Evolutionary conservation across 2,329 filamentous ascomycete genomes (phyloP).

Genomic region (Pseudomassariella vexata): DNA sequence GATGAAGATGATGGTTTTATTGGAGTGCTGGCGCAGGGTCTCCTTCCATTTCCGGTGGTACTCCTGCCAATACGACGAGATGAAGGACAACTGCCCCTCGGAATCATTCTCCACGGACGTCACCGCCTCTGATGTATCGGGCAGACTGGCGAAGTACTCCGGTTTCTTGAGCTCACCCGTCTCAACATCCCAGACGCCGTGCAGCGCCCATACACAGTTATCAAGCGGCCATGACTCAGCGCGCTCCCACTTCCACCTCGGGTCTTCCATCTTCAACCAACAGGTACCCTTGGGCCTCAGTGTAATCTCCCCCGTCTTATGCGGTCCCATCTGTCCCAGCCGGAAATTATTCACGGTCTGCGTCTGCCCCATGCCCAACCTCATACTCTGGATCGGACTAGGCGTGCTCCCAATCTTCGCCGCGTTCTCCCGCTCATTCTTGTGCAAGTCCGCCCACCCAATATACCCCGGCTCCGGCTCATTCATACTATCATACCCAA

Average conservation of each 20-base stretch:
- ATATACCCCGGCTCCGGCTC: conserved; percentile 17
- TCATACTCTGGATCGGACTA: conserved; percentile 15
- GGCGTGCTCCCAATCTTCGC: conserved; percentile 16
- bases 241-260: conserved; percentile 13
- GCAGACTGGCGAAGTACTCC: conserved; percentile 13
- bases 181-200: conserved; percentile 14
- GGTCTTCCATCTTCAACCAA: conserved; percentile 15
- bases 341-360: conserved; percentile 14
- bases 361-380: conserved; percentile 12
- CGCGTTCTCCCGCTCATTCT: conserved; percentile 12
- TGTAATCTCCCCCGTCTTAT: conserved; percentile 11
- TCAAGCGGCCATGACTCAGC: conserved; percentile 12
- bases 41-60: conserved; percentile 12
- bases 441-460: conserved; percentile 11
- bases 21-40: conserved; percentile 9
- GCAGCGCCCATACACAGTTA: conserved; percentile 18
- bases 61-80: conserved; percentile 15
- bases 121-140: conserved; percentile 5
- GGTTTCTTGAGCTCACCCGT: conserved; percentile 12
- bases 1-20: conserved; percentile 11
- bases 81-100: conserved; percentile 10
- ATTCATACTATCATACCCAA: conserved; percentile 19
- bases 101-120: conserved; percentile 8
- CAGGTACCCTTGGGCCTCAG: conserved; percentile 10
- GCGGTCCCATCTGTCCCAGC: conserved; percentile 15